Evolutionary conservation across 225 moss, liverwort and hornwort genomes (phyloP).

Genomic region (Pleurozium schreberi): DNA sequence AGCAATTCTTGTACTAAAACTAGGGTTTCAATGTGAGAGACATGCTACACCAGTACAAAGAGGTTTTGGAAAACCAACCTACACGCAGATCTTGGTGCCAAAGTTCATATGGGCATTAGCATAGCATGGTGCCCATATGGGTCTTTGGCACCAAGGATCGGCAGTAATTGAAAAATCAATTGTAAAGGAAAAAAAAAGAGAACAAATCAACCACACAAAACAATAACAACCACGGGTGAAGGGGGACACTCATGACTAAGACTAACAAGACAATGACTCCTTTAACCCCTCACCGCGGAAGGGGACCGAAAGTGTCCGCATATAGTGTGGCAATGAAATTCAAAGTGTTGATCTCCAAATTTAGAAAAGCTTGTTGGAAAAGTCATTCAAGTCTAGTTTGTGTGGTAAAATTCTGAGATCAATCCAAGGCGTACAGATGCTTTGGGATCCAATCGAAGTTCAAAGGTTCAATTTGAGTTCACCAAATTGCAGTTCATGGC

Average conservation of each 20-base stretch:
- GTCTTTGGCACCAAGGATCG: not conserved
- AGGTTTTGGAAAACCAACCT: not conserved
- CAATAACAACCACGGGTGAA: accelerated
- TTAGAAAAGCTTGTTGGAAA: too few species aligned
- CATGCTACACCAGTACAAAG: not conserved
- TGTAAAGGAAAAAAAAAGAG: not conserved
- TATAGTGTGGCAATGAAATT: too few species aligned
- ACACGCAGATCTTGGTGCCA: not conserved
- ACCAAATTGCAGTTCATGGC: too few species aligned
- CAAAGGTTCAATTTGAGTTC: too few species aligned
- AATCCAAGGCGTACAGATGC: too few species aligned
- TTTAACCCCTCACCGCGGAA: too few species aligned
- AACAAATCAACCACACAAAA: not conserved
- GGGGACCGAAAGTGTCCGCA: too few species aligned
- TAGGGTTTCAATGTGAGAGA: not conserved
- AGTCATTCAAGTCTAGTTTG: too few species aligned
- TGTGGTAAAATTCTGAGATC: too few species aligned
- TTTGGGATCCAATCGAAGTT: too few species aligned
- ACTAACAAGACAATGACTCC: not conserved
- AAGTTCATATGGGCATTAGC: too few species aligned
- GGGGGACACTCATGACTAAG: not conserved
- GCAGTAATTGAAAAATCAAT: not conserved
- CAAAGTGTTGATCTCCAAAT: too few species aligned
- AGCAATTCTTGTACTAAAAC: not conserved
- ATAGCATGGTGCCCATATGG: not conserved